These are phyloP conservation scores for Exophiala bonariae DNA, from an alignment of 2,329 filamentous ascomycete genomes.

Conservation along the genomic window DNA sequence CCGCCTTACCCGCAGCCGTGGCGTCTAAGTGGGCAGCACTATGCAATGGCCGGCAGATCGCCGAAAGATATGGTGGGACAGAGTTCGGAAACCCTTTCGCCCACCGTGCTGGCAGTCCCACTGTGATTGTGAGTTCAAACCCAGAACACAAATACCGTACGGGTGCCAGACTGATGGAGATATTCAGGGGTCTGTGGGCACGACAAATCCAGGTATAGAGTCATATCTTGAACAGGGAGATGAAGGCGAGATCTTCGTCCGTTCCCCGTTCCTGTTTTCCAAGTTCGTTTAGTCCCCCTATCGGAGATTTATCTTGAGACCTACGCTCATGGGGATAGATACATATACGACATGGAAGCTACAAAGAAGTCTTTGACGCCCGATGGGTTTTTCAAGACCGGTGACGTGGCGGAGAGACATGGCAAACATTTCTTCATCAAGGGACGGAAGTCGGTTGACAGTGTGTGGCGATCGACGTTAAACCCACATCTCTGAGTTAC, in stretches of 20 bases:
- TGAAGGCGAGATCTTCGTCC: constrained; percentile 47
- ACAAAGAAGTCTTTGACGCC: constrained; percentile 7
- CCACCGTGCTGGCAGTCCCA: background rate
- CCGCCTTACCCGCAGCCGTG: constrained; percentile 48
- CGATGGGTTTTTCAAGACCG: constrained; percentile 41
- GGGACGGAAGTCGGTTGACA: constrained; percentile 46
- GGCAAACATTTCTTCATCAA: constrained; percentile 42
- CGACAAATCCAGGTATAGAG: constrained; percentile 37
- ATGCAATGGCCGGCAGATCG: constrained; percentile 38
- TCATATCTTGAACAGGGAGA: constrained; percentile 40
- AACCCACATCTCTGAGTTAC: constrained; percentile 31
- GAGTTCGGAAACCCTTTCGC: constrained; percentile 42
- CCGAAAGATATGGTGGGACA: constrained; percentile 44
- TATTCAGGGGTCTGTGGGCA: constrained; percentile 28
- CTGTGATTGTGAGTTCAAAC: constrained; percentile 31
- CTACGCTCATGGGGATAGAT: background rate
- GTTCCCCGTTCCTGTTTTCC: constrained; percentile 39
- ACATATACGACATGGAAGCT: constrained; percentile 33
- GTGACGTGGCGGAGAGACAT: constrained; percentile 31
- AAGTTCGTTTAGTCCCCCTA: constrained; percentile 27
- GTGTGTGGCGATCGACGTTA: background rate
- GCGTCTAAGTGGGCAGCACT: constrained; percentile 49
- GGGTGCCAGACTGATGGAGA: constrained; percentile 1
- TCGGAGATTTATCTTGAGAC: background rate
- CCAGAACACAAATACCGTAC: too few species aligned